Evolutionary conservation across 306 rosid species (phyloP).

Genomic region (Vachellia collinsii): DNA sequence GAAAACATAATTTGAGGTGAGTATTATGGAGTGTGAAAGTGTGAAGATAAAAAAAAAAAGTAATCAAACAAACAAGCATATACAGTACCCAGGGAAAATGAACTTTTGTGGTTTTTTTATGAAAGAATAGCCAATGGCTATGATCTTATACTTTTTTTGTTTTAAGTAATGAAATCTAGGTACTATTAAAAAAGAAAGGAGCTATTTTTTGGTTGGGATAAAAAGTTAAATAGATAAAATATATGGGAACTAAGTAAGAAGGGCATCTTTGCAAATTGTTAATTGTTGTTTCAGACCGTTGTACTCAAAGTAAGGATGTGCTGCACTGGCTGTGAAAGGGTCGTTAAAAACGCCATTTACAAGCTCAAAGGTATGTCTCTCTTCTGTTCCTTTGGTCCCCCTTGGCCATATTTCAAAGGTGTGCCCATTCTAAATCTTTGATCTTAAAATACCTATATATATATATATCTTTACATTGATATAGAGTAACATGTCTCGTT

Average conservation of each 20-base stretch:
- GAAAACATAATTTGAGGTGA: background rate
- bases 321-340: conserved; percentile 92
- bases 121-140: too few species aligned
- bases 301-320: conserved; percentile 97
- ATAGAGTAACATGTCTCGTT: background rate
- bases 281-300: conserved; percentile 78
- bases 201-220: background rate
- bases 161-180: too few species aligned
- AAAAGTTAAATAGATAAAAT: background rate
- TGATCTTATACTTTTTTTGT: too few species aligned
- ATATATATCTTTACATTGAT: too few species aligned
- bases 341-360: conserved; percentile 79
- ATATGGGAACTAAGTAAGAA: conserved; percentile 23
- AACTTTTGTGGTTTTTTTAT: too few species aligned
- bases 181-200: too few species aligned
- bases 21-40: background rate
- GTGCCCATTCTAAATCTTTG: background rate
- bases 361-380: conserved; percentile 74
- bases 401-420: background rate
- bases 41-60: background rate
- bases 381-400: background rate
- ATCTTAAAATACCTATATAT: background rate
- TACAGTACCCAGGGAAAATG: too few species aligned
- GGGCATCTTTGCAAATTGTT: conserved; percentile 28
- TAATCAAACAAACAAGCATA: background rate